A percentile compares a stretch with the other conserved stretches of the same genome.
phyloP scores from a whole-genome alignment of 441 rosid species.

The Macaranga tanarius region DNA sequence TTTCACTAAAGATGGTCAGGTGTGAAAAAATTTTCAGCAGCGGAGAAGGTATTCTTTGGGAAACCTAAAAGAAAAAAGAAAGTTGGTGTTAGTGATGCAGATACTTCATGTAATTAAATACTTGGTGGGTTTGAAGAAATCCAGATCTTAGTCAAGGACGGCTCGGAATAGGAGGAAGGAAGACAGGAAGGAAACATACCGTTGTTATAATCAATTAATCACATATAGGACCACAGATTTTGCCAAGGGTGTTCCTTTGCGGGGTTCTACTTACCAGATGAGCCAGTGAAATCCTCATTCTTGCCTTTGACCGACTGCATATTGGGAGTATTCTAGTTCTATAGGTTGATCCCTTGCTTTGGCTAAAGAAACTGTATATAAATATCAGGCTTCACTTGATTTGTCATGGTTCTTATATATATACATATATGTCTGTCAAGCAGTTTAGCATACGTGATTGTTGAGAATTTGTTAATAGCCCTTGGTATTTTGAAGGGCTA shows the following conservation, averaged over 20 bases:
- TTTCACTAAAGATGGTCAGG: conserved; percentile 32
- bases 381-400: conserved; percentile 18
- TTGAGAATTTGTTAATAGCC: conserved; percentile 35
- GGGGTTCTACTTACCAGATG: conserved; percentile 25
- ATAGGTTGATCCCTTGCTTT: conserved; percentile 25
- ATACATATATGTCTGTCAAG: conserved; percentile 20
- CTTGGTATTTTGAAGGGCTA: conserved; percentile 27
- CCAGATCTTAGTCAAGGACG: conserved; percentile 29
- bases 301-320: conserved; percentile 30
- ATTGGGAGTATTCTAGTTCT: conserved; percentile 27
- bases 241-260: conserved; percentile 18
- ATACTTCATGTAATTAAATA: conserved; percentile 43
- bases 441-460: conserved; percentile 22
- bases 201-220: conserved; percentile 10
- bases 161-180: conserved; percentile 29
- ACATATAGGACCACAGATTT: conserved; percentile 33
- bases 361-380: conserved; percentile 40
- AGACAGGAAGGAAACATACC: conserved; percentile 13
- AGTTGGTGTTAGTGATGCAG: conserved; percentile 29
- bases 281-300: conserved; percentile 28
- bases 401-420: conserved; percentile 17
- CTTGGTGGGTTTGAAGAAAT: conserved; percentile 35
- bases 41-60: conserved; percentile 24
- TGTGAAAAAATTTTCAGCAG: conserved; percentile 35
- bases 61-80: conserved; percentile 27